Base-by-base conservation (phyloP, 352 stramenopile species). In the Detonula confervacea region DNA sequence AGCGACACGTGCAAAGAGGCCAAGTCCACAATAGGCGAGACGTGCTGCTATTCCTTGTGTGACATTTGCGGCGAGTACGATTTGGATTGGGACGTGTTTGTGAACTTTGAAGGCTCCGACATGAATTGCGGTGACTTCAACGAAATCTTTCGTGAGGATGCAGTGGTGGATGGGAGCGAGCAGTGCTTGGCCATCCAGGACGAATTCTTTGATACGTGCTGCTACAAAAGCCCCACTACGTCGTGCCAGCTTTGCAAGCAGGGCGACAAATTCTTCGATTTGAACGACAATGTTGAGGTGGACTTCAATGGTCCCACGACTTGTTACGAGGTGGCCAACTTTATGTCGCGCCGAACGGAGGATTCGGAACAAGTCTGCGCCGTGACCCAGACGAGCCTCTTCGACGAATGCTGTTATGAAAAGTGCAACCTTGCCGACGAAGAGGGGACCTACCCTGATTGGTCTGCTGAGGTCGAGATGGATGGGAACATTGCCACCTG, bases 291-390 rank as follows among this genome's bases (percentile, higher is more conserved):
- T n/a, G 80, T 72, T 42, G n/a, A 87, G 47, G 80, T 87, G 18
- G 74, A 87, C 24, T 87, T 87, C 54, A 87, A 87, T 52, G 80
- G 80, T 9, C 80, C 80, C 16, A 87, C 80, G 0, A 87, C 73
- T 42, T 87, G 80, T 37, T 70, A 37, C 18, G 80, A 87, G 37
- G 80, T 87, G 39, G 80, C 80, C 0, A 81, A 70, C 44, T 87
- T 87, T 22, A 51, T 87, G 42, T 81, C 73, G 52, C 73, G 80
- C 14, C 70, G 80, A 52, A 62, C 75, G 33, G 73, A 78, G 65
- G 80, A 87, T 47, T 80, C 62, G 2, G 74, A 83, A 37, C 66
- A 52, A 22, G 69, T 76, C 24, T 87, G 80, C 60, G 56, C n/a
- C 30, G 76, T 77, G 16, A 79, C 60, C 6, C 80, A 87, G 70